Evolutionary conservation across 352 stramenopile species (phyloP), one percentile per base, ranked within the genome.

Genomic region (Aphanomyces astaci): DNA sequence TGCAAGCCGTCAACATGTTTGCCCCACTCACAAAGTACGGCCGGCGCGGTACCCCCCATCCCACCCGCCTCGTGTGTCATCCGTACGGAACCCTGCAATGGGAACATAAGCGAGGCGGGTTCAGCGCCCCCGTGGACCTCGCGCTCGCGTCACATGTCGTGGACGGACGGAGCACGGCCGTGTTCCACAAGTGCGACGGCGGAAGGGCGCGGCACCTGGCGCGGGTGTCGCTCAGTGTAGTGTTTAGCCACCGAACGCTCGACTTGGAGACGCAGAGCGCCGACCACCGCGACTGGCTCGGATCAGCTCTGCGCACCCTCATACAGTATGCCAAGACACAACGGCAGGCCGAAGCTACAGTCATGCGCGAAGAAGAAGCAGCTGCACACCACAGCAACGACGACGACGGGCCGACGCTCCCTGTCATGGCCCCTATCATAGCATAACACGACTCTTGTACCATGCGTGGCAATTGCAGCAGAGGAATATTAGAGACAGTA

Each of bases 1-100:
- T 92, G n/a, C 82, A 94, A 54, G 84, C 86, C 9, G 76, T 94
- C 55, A 94, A 94, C 62, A 92, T 90, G 82, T 92, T 94, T 63
- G 86, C 84, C 64, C 82, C 84, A 22, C 56, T 94, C 46, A 70
- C 82, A 33, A 94, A 94, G 70, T 94, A 90, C 69, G 86, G 86
- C 3, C 82, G 86, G 22, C 82, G 82, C 45, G 86, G 86, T 10
- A 81, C 78, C 19, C 80, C 81, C 0, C 86, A 94, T 54, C 53
- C 76, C 15, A 94, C 86, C 24, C 74, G 82, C 19, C 76, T 94
- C 22, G 81, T 92, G 55, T 94, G 86, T 71, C 92, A 92, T 53
- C 81, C 74, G 19, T 94, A 82, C 33, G 86, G 86, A 46, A 89
- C 84, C 7, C 64, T 94, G 5, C 86, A 94, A 70, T 94, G 86